phyloP scores from a whole-genome alignment of 768 basidiomycete genomes.

The Pleurotus pulmonarius region DNA sequence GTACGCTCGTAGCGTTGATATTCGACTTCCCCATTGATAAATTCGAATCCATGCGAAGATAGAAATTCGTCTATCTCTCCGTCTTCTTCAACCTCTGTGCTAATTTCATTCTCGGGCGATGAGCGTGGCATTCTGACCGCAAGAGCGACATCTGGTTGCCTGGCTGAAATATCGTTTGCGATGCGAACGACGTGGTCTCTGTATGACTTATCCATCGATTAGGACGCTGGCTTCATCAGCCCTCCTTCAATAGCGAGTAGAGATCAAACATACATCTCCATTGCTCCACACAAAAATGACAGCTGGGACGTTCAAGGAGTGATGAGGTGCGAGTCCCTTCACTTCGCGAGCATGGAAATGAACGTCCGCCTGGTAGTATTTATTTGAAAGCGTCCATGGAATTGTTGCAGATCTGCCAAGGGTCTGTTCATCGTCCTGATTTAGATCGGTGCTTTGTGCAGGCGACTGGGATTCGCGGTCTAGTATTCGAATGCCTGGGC shows the following conservation, averaged over 20 bases:
- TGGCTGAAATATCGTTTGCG: constrained; percentile 35
- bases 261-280: constrained; percentile 52
- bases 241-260: constrained; percentile 9
- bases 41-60: constrained; percentile 73
- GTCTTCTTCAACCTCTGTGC: constrained; percentile 38
- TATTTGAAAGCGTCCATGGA: constrained; percentile 77
- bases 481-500: not conserved
- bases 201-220: constrained; percentile 42
- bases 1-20: not conserved
- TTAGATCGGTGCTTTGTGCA: not conserved
- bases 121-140: constrained; percentile 51
- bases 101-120: constrained; percentile 15
- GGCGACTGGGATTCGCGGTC: not conserved
- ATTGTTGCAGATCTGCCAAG: constrained; percentile 23
- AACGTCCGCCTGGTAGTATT: constrained; percentile 78
- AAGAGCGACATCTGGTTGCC: constrained; percentile 68
- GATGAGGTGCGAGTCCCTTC: constrained; percentile 36
- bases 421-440: constrained; percentile 17
- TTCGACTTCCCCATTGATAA: constrained; percentile 45
- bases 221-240: constrained; percentile 13
- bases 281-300: constrained; percentile 68
- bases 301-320: constrained; percentile 54
- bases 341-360: constrained; percentile 56
- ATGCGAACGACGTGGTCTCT: constrained; percentile 51
- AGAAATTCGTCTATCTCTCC: constrained; percentile 63